Evolutionary conservation across 768 basidiomycete genomes (phyloP).

Genomic region (Lactarius sp.): DNA sequence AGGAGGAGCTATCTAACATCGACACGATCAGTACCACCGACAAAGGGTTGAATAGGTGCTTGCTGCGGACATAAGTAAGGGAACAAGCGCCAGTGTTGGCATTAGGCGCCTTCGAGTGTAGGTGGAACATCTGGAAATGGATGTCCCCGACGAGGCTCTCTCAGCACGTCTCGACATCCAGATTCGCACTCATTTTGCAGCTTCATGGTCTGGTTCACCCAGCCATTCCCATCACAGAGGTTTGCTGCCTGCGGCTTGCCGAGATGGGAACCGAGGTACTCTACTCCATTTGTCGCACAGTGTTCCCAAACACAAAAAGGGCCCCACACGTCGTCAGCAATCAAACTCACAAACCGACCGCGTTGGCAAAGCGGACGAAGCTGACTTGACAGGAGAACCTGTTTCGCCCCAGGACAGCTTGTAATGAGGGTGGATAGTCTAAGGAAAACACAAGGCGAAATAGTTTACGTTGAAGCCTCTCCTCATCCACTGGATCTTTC

Average conservation of each 20-base stretch:
- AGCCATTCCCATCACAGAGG: constrained; percentile 45
- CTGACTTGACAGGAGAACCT: constrained; percentile 25
- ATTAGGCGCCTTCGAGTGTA: constrained; percentile 30
- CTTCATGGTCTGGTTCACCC: constrained; percentile 38
- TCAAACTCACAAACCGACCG: constrained; percentile 23
- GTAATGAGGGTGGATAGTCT: background rate
- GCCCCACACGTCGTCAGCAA: background rate
- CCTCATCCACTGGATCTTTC: background rate
- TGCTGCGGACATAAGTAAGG: constrained; percentile 30
- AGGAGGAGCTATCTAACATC: too few relatives aligned
- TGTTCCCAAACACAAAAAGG: background rate
- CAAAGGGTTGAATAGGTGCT: too few relatives aligned
- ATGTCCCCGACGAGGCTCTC: constrained; percentile 31
- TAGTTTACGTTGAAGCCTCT: constrained; percentile 22
- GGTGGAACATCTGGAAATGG: constrained; percentile 28
- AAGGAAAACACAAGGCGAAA: background rate
- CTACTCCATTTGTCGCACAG: constrained; percentile 6
- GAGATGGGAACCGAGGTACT: constrained; percentile 32
- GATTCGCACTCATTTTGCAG: constrained; percentile 40
- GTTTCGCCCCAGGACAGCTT: background rate
- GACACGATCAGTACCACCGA: background rate
- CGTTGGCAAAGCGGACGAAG: constrained; percentile 14
- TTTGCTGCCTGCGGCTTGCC: constrained; percentile 39
- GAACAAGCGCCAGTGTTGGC: constrained; percentile 35
- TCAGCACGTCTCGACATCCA: constrained; percentile 36